Evolutionary conservation across 2,329 filamentous ascomycete species (phyloP).

Genomic region (Trichoderma lentiforme): DNA sequence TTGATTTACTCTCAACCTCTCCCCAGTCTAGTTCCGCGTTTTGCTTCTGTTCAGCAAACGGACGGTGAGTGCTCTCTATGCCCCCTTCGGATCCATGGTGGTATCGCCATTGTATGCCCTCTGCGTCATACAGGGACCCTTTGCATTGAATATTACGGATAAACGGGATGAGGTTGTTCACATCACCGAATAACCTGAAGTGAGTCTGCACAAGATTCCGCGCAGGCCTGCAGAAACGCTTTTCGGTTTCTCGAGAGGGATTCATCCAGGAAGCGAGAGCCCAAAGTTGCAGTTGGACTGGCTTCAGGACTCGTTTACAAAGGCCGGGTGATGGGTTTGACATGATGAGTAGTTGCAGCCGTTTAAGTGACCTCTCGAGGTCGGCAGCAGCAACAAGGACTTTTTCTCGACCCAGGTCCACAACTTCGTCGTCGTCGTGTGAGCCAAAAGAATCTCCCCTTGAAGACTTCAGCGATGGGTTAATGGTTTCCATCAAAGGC

Average conservation of each 20-base stretch:
- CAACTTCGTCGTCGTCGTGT: conserved; percentile 35
- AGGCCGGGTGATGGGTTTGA: conserved; percentile 67
- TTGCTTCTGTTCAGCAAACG: conserved; percentile 17
- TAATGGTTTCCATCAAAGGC: conserved; percentile 53
- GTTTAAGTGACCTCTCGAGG: conserved; percentile 50
- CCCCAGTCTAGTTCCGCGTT: conserved; percentile 37
- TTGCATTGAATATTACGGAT: conserved; percentile 54
- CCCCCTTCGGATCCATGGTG: conserved; percentile 42
- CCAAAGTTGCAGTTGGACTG: conserved; percentile 62
- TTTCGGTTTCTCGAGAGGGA: conserved; percentile 32
- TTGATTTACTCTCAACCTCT: conserved; percentile 47
- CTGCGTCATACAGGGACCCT: conserved; percentile 39
- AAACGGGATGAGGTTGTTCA: conserved; percentile 47
- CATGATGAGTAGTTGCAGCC: conserved; percentile 54
- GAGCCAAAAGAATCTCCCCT: background rate
- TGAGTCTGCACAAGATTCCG: conserved; percentile 53
- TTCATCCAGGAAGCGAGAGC: conserved; percentile 52
- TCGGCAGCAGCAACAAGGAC: conserved; percentile 47
- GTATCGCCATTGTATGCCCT: conserved; percentile 51
- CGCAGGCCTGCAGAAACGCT: conserved; percentile 45
- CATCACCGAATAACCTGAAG: conserved; percentile 53
- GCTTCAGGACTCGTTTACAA: conserved; percentile 57
- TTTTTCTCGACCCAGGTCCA: conserved; percentile 43
- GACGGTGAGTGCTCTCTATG: conserved; percentile 48
- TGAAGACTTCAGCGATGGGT: conserved; percentile 36